Evolutionary conservation across 2,329 filamentous ascomycete species (phyloP).

Genomic region (Periconia macrospinosa): DNA sequence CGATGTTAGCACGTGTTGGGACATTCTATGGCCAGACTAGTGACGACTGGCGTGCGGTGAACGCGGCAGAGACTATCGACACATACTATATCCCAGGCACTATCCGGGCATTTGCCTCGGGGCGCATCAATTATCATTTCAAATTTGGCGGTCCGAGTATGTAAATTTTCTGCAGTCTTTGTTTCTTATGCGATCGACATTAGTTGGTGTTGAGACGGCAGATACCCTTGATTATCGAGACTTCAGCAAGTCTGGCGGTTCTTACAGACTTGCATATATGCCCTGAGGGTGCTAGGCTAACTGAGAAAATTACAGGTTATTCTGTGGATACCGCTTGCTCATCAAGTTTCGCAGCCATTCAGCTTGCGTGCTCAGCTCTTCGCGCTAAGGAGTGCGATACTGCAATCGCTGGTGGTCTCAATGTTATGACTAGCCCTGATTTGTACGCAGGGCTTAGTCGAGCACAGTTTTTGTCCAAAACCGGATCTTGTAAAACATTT

Average conservation of each 20-base stretch:
- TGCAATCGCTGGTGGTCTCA: slow-evolving; percentile 27
- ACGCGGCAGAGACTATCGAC: slow-evolving; percentile 43
- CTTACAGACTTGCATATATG: background rate
- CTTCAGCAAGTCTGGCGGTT: too few species aligned
- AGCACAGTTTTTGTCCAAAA: slow-evolving; percentile 28
- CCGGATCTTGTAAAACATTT: slow-evolving; percentile 35
- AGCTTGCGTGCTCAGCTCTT: slow-evolving; percentile 33
- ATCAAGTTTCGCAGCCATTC: slow-evolving; percentile 33
- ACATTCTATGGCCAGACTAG: slow-evolving; percentile 35
- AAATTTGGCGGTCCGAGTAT: slow-evolving; percentile 47
- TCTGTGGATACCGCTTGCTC: slow-evolving; percentile 44
- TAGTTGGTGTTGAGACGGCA: too few species aligned
- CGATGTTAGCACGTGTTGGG: slow-evolving; percentile 31
- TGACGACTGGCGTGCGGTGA: slow-evolving; percentile 34
- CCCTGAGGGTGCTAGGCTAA: background rate
- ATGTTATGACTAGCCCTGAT: slow-evolving; percentile 36
- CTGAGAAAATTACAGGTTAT: background rate
- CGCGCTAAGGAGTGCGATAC: slow-evolving; percentile 31
- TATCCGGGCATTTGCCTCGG: slow-evolving; percentile 55
- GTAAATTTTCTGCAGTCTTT: background rate
- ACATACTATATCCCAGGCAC: slow-evolving; percentile 60
- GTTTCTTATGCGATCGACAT: too few species aligned
- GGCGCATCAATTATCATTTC: slow-evolving; percentile 49
- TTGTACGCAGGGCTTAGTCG: slow-evolving; percentile 25
- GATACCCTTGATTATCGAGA: too few species aligned